Evolutionary conservation across 2,329 filamentous ascomycete genomes (phyloP).

Genomic region (Lasiodiplodia gonubiensis): DNA sequence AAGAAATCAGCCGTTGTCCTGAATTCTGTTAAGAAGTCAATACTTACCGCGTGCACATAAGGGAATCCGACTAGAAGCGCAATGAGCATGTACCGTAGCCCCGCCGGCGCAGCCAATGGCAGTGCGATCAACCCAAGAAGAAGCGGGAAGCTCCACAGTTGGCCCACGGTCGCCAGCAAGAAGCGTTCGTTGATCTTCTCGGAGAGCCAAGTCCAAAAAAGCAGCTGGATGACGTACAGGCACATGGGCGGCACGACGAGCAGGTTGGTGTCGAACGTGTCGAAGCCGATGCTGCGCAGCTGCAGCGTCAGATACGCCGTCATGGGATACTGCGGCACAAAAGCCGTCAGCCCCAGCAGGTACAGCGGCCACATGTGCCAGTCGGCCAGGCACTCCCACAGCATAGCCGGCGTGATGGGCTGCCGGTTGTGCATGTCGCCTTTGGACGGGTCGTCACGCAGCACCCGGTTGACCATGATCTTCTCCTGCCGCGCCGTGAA

Average conservation of each 20-base stretch:
- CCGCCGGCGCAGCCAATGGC: constrained; percentile 43
- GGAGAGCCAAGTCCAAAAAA: constrained; percentile 55
- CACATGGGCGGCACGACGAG: constrained; percentile 51
- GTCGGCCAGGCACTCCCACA: constrained; percentile 58
- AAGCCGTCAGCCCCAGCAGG: constrained; percentile 51
- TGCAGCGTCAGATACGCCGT: constrained; percentile 48
- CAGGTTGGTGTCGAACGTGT: constrained; percentile 51
- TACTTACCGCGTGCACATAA: constrained; percentile 54
- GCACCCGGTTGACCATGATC: constrained; percentile 69
- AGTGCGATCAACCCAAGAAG: constrained; percentile 46
- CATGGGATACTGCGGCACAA: constrained; percentile 45
- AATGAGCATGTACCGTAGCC: constrained; percentile 47
- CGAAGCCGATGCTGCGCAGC: constrained; percentile 48
- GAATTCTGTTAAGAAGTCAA: too few relatives aligned
- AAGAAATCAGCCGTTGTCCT: not conserved
- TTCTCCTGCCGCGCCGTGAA: constrained; percentile 69
- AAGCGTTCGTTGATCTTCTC: constrained; percentile 60
- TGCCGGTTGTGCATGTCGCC: constrained; percentile 64
- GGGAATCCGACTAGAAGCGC: constrained; percentile 48
- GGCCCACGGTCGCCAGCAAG: constrained; percentile 51
- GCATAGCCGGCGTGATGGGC: constrained; percentile 53
- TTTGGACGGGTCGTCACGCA: constrained; percentile 62
- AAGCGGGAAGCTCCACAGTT: constrained; percentile 50
- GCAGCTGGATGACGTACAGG: constrained; percentile 57
- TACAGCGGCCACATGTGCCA: constrained; percentile 64